A percentile compares a stretch with the other conserved stretches of the same genome.
Conservation (phyloP, 371 early-diverging fungal species). For the Lichtheimia corymbifera region DNA sequence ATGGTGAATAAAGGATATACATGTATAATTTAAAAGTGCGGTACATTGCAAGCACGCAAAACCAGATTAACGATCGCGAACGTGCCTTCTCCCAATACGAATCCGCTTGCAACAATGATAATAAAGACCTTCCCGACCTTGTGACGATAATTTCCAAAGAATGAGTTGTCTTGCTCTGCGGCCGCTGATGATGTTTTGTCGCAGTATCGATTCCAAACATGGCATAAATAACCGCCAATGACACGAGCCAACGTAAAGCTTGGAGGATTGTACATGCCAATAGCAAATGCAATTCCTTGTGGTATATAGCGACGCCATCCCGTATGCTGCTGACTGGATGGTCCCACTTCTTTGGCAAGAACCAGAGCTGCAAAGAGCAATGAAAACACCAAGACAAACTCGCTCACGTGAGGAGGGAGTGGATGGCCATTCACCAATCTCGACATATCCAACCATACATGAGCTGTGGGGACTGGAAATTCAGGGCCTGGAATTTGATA, state of each 20-base stretch:
- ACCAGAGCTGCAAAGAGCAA: slow-evolving; percentile 61
- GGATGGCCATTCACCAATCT: slow-evolving; percentile 78
- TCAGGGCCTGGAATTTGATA: slow-evolving; percentile 75
- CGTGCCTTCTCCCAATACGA: slow-evolving; percentile 85
- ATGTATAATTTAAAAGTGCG: slow-evolving; percentile 31
- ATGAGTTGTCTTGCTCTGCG: slow-evolving; percentile 9
- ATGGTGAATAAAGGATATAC: not conserved
- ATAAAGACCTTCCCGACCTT: slow-evolving; percentile 59
- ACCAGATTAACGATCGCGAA: slow-evolving; percentile 62
- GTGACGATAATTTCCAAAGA: slow-evolving; percentile 26
- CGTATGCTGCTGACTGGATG: slow-evolving; percentile 9
- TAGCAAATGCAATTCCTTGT: slow-evolving; percentile 81
- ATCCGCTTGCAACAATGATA: slow-evolving; percentile 76
- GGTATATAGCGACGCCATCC: slow-evolving; percentile 56
- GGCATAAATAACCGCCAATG: slow-evolving; percentile 61
- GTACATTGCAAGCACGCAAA: slow-evolving; percentile 45
- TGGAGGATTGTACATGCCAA: slow-evolving; percentile 85
- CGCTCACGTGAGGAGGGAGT: slow-evolving; percentile 63
- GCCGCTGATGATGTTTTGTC: slow-evolving; percentile 1
- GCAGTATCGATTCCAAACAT: slow-evolving; percentile 55
- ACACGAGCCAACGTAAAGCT: slow-evolving; percentile 78
- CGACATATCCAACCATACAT: slow-evolving; percentile 83
- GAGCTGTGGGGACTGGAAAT: slow-evolving; percentile 78
- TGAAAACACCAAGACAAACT: slow-evolving; percentile 63
- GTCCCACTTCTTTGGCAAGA: slow-evolving; percentile 40